Conservation (phyloP, 805 yeast genomes). For the Ogataea kodamae region DNA sequence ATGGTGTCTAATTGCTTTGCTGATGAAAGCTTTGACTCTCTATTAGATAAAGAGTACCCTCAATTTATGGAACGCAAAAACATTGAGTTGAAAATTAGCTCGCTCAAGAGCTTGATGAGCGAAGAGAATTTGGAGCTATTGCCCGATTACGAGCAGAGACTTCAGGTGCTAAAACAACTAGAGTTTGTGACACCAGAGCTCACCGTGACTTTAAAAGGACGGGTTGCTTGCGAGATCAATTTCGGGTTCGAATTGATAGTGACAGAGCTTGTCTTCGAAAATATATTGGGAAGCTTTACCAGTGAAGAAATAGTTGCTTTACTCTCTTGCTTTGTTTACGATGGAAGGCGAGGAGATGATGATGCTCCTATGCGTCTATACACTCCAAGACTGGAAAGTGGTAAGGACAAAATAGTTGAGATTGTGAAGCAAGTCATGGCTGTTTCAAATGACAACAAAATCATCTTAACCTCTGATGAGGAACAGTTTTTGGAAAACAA, state of each 20-base stretch:
- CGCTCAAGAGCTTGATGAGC: constrained; percentile 60
- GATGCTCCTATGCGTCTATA: constrained; percentile 46
- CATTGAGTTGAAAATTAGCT: constrained; percentile 49
- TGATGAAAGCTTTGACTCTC: constrained; percentile 22
- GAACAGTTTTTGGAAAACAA: constrained; percentile 77
- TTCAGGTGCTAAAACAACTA: constrained; percentile 72
- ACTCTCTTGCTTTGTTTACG: constrained; percentile 87
- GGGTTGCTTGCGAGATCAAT: constrained; percentile 90
- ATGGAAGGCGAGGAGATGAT: constrained; percentile 65
- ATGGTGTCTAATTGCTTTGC: constrained; percentile 24
- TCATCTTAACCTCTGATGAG: constrained; percentile 78
- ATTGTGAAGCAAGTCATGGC: constrained; percentile 62
- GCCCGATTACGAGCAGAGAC: constrained; percentile 91
- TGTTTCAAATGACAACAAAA: constrained; percentile 64
- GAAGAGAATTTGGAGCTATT: constrained; percentile 85
- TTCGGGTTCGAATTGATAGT: constrained; percentile 87
- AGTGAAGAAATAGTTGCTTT: constrained; percentile 97
- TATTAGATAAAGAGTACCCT: constrained; percentile 21
- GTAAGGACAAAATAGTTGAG: constrained; percentile 61
- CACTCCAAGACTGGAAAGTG: constrained; percentile 79
- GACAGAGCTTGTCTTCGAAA: constrained; percentile 87
- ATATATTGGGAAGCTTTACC: constrained; percentile 87
- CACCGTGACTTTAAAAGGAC: constrained; percentile 80
- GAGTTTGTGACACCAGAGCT: constrained; percentile 72
- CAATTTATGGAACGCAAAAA: constrained; percentile 41